Base-by-base conservation (phyloP, 2,329 filamentous ascomycete species). In the Bipolaris sorokiniana region DNA sequence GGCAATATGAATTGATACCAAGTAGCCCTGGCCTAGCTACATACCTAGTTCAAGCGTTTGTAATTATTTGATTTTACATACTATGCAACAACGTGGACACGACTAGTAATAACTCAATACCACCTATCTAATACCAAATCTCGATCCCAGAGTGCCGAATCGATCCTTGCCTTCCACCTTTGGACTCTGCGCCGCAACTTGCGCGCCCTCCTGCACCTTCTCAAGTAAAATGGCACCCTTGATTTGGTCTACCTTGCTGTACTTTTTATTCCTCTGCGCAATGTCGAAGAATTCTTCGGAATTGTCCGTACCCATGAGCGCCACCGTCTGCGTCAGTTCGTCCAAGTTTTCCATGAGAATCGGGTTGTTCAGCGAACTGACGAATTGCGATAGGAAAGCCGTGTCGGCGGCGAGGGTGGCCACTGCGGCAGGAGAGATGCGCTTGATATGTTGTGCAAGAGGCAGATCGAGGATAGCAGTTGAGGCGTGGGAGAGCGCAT, bases 221-320 rank as follows among this genome's bases (percentile, higher is more conserved):
- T 98, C 94, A n/a, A 99, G 78, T 60, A 99, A 75, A 38, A 91
- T 82, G 0, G 93, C 92, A 0, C 94, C 95, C 73, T 96, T 96
- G 74, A 96, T 83, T 50, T 91, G 90, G 78, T 98, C 92, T 33
- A 99, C 96, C 51, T 92, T 88, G 15, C 92, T 90, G 73, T 97
- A 99, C 74, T 97, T 96, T 79, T 90, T 93, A 78, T 97, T 97
- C 50, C 92, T 83, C 13, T 89, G 90, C 5, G 89, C 90, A 48
- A 95, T 89, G 72, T 99, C 95, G 75, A 95, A 99, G 77, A 97
- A 99, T 76, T 98, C 94, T 64, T 98, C 93, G n/a, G 91, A 87
- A 68, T 96, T 96, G 38, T 96, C 92, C 1, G 84, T 79, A 71
- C 91, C 88, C 84, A 99, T 90, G 23, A 99, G 83, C 58, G 90